A percentile compares a stretch with the other conserved stretches of the same genome.
Evolutionary conservation across 2,329 filamentous ascomycete genomes (phyloP).

Genomic region (Magnaporthales sp.): DNA sequence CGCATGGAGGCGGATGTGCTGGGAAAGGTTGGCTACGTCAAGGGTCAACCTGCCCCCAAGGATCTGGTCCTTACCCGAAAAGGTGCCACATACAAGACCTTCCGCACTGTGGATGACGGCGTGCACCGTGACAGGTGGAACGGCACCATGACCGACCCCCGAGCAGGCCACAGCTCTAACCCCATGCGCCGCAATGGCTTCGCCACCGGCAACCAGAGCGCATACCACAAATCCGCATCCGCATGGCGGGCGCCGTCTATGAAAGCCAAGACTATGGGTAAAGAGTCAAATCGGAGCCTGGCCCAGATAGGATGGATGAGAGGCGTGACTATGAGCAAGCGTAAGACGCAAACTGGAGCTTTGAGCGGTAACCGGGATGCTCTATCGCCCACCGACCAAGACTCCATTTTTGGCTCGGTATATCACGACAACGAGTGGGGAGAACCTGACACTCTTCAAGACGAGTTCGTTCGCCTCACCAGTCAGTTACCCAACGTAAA

Average conservation of each 20-base stretch:
- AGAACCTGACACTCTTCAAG: slow-evolving; percentile 53
- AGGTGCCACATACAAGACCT: slow-evolving; percentile 79
- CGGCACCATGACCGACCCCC: slow-evolving; percentile 54
- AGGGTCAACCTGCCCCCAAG: slow-evolving; percentile 55
- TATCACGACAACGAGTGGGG: slow-evolving; percentile 50
- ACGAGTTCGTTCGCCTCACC: slow-evolving; percentile 55
- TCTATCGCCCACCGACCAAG: neutral
- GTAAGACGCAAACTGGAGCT: slow-evolving; percentile 24
- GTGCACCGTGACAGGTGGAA: slow-evolving; percentile 47
- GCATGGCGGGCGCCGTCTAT: slow-evolving; percentile 49
- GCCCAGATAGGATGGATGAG: slow-evolving; percentile 63
- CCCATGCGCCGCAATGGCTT: slow-evolving; percentile 26
- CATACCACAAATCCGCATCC: slow-evolving; percentile 23
- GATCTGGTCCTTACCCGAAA: slow-evolving; percentile 69
- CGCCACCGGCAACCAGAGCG: slow-evolving; percentile 33
- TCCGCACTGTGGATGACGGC: slow-evolving; percentile 60
- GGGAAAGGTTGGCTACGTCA: slow-evolving; percentile 62
- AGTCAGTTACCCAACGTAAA: slow-evolving; percentile 54
- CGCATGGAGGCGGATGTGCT: slow-evolving; percentile 58
- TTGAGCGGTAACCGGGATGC: neutral
- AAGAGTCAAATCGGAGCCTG: slow-evolving; percentile 35
- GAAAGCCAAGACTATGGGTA: slow-evolving; percentile 42
- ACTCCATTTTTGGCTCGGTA: slow-evolving; percentile 36
- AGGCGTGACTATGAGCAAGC: slow-evolving; percentile 55
- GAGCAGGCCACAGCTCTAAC: slow-evolving; percentile 33